Conservation (phyloP, 148 eudicot genomes). For the Chenopodium formosanum region DNA sequence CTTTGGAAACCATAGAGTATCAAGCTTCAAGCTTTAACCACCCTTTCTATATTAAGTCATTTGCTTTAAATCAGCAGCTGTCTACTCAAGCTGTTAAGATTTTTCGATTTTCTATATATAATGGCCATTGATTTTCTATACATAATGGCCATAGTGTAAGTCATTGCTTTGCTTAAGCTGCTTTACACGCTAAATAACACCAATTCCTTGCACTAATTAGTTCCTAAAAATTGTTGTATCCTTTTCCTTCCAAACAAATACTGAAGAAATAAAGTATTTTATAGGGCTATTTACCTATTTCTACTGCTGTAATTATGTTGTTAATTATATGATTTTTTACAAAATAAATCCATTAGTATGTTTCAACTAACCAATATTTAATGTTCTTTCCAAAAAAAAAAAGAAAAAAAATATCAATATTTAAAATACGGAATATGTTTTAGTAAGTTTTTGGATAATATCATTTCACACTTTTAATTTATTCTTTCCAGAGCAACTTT, state of each 20-base stretch:
- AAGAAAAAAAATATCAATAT: too few species aligned
- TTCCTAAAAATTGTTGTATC: not conserved
- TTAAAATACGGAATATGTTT: too few species aligned
- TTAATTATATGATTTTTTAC: not conserved
- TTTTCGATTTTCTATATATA: not conserved
- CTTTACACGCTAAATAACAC: not conserved
- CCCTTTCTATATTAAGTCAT: not conserved
- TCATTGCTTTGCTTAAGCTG: constrained; percentile 9
- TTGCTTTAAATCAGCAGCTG: not conserved
- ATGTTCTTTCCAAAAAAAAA: too few species aligned
- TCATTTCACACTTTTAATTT: too few species aligned
- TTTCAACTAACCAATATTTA: too few species aligned
- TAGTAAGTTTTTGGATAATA: too few species aligned
- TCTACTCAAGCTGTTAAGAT: not conserved
- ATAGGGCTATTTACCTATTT: too few species aligned
- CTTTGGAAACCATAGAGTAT: constrained; percentile 42
- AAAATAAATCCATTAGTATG: too few species aligned
- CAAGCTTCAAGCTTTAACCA: not conserved
- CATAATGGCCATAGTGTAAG: not conserved
- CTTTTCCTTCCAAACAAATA: not conserved
- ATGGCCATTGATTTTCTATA: not conserved
- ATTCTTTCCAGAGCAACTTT: too few species aligned
- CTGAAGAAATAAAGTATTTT: not conserved
- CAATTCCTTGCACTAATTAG: not conserved
- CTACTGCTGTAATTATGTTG: not conserved